Base-by-base conservation (phyloP, 106 monocot species). In the Dendrobium huoshanense region DNA sequence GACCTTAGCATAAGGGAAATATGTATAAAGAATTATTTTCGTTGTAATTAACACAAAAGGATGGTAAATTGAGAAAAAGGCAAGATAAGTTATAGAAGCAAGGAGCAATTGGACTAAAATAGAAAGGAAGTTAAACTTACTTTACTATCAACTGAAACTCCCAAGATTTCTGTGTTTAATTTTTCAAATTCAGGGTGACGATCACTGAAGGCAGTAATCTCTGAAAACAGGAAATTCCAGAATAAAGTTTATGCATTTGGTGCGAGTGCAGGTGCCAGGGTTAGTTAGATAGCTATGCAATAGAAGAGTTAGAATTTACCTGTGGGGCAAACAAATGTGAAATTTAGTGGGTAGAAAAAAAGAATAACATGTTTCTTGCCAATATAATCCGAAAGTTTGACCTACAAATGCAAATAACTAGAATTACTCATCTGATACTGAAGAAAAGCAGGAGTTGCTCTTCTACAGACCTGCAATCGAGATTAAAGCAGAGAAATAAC, bases 181-280 rank as follows among this genome's bases (percentile, higher is more conserved):
- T 87, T 90, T 79, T 88, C 95, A 75, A 92, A 95, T 42, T 95
- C 95, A 20, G 81, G 76, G 65, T 95, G 73, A 20, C 92, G 80
- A 65, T 95, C 95, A 73, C 95, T 95, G 88, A 95, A 95, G 55
- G 95, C 95, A 86, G 89, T 92, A 27, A 95, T 95, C 81, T 95
- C 95, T 95, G 81, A 73, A 41, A 44, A 41, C 75, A 74, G 48
- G 65, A 64, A 37, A 17, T 27, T 72, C 79, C 55, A 54, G 72
- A 29, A n/a, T 41, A 64, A 20, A 67, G 31, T 10, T 24, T 29
- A 9, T 24, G 41, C 37, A 17, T 40, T 41, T 65, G 22, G 5
- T 7, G 1, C 25, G 11, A 5, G 7, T 7, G n/a, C 9, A 22
- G n/a, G 4, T 10, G 51, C 51, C 13, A 15, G 45, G 45, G 8